Conservation (phyloP, 192 early-diverging fungal genomes). For the Entomortierella parvispora region DNA sequence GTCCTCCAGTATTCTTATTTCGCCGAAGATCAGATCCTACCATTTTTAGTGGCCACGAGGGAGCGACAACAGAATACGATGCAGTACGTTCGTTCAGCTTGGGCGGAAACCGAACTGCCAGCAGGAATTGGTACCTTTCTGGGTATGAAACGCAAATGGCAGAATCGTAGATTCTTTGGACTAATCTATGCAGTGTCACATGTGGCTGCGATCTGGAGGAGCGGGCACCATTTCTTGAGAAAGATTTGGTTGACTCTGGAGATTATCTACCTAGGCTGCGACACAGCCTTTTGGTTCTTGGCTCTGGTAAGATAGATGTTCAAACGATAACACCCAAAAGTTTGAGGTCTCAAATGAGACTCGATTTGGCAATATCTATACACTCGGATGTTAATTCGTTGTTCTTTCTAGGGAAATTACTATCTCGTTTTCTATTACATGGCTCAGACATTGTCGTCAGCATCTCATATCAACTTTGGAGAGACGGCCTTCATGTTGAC, state of each 20-base stretch:
- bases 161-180: conserved; percentile 47
- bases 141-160: conserved; percentile 54
- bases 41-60: conserved; percentile 35
- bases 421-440: conserved; percentile 50
- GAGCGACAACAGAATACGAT: conserved; percentile 31
- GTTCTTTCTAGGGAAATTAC: conserved; percentile 38
- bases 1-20: conserved; percentile 44
- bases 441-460: conserved; percentile 26
- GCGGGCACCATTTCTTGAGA: conserved; percentile 33
- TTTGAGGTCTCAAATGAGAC: too few species aligned
- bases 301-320: conserved; percentile 20
- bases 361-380: too few species aligned
- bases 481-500: conserved; percentile 39
- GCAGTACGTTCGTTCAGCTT: conserved; percentile 47
- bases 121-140: conserved; percentile 36
- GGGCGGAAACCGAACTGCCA: conserved; percentile 48
- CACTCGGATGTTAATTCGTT: too few species aligned
- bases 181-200: conserved; percentile 45
- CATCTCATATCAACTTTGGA: conserved; percentile 18
- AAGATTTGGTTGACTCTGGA: conserved; percentile 48
- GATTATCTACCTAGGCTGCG: conserved; percentile 49
- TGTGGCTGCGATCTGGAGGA: conserved; percentile 36
- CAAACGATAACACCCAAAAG: neutral
- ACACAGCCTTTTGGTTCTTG: conserved; percentile 49
- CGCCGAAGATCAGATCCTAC: conserved; percentile 51